These are phyloP conservation scores for Adansonia rubrostipa DNA, from an alignment of 441 rosid genomes.

Conservation along the genomic window DNA sequence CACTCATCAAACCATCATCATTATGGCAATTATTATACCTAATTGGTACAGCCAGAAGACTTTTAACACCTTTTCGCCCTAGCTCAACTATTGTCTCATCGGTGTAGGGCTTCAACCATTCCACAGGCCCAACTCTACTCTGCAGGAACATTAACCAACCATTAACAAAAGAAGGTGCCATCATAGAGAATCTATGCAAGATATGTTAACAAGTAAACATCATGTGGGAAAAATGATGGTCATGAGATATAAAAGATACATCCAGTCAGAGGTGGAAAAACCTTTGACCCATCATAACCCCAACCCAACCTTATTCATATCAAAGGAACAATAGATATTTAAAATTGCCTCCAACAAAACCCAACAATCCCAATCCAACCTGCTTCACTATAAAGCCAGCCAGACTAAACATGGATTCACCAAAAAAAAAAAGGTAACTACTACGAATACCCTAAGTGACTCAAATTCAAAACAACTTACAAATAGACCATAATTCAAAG, in stretches of 20 bases:
- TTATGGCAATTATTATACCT: constrained; percentile 49
- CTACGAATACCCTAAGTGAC: background rate
- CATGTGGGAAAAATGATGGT: background rate
- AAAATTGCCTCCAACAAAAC: background rate
- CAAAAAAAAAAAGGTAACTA: background rate
- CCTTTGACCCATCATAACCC: background rate
- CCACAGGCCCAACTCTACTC: constrained; percentile 99
- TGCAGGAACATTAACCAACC: constrained; percentile 47
- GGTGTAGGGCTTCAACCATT: constrained; percentile 96
- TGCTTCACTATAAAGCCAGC: background rate
- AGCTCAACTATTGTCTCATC: constrained; percentile 92
- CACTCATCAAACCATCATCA: background rate
- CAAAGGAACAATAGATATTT: background rate
- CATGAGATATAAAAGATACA: background rate
- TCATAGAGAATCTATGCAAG: background rate
- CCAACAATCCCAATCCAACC: background rate
- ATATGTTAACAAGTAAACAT: constrained; percentile 1
- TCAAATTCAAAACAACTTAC: background rate
- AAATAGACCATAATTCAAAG: background rate
- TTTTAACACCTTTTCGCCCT: constrained; percentile 82
- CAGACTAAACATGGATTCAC: background rate
- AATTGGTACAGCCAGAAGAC: constrained; percentile 90
- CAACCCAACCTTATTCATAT: background rate
- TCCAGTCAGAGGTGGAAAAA: background rate
- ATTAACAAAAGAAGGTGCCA: constrained; percentile 23